phyloP scores from a whole-genome alignment of 2,329 filamentous ascomycete species.

The Talaromyces funiculosus region DNA sequence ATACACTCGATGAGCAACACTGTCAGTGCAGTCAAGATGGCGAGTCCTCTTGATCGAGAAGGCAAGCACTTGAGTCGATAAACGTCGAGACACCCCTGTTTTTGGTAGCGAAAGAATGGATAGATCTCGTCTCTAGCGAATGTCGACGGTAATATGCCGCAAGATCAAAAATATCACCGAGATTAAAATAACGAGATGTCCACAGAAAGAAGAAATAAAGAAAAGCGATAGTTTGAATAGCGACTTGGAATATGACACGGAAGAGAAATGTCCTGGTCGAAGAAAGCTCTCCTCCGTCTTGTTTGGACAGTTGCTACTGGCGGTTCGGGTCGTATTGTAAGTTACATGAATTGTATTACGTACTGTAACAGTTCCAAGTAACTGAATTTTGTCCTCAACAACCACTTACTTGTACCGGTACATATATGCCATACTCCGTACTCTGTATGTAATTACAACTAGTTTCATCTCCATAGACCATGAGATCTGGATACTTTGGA shows the following conservation, averaged over 20 bases:
- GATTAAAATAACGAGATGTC: neutral
- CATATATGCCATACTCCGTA: no score
- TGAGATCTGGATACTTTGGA: no score
- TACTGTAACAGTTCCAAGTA: neutral
- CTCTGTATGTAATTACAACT: no score
- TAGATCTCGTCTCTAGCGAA: conserved; percentile 9
- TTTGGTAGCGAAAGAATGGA: conserved; percentile 9
- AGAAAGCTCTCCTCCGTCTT: conserved; percentile 3
- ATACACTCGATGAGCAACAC: no score
- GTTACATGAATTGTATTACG: neutral
- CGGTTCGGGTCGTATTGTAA: neutral
- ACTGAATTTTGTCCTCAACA: neutral
- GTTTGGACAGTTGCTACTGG: conserved; percentile 1
- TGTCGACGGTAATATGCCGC: conserved; percentile 5
- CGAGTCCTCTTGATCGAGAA: neutral
- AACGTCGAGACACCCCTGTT: neutral
- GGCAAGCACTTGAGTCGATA: neutral
- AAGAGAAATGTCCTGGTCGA: neutral
- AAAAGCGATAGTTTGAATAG: neutral
- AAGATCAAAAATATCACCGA: neutral
- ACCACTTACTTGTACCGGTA: no score
- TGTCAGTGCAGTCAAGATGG: neutral
- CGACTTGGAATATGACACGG: conserved; percentile 4
- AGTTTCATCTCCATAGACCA: no score
- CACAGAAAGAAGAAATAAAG: neutral